These are phyloP conservation scores for Bombardia bombarda DNA, from an alignment of 495 filamentous ascomycete species.

Conservation along the genomic window DNA sequence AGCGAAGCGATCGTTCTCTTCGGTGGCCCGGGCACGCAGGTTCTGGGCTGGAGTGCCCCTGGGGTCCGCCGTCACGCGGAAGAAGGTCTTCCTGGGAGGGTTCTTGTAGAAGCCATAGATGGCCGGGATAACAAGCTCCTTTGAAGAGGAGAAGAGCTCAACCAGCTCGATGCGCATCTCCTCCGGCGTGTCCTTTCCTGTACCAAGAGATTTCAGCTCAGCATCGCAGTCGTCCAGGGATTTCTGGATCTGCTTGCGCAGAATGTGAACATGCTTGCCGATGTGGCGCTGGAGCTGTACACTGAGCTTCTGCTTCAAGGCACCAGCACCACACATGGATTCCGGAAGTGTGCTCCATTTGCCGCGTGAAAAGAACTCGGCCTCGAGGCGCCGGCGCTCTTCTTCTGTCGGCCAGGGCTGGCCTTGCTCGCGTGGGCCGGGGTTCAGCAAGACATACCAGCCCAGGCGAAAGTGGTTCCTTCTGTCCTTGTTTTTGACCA, in stretches of 20 bases:
- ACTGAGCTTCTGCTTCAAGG: constrained; percentile 29
- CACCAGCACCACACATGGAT: constrained; percentile 23
- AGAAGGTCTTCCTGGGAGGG: constrained; percentile 30
- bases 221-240: constrained; percentile 29
- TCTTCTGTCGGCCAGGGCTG: constrained; percentile 23
- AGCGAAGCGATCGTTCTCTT: constrained; percentile 34
- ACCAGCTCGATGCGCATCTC: constrained; percentile 34
- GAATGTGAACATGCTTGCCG: constrained; percentile 24
- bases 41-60: constrained; percentile 33
- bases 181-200: constrained; percentile 25
- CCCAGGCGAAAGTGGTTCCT: constrained; percentile 47
- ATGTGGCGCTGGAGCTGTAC: constrained; percentile 33
- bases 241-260: constrained; percentile 28
- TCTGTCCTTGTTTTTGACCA: constrained; percentile 49
- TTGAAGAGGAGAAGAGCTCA: constrained; percentile 29
- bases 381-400: constrained; percentile 20
- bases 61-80: constrained; percentile 26
- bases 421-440: constrained; percentile 31
- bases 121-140: constrained; percentile 31
- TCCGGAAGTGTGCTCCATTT: constrained; percentile 32
- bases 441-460: constrained; percentile 57
- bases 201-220: constrained; percentile 29
- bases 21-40: constrained; percentile 29
- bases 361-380: constrained; percentile 28
- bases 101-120: constrained; percentile 36